These are phyloP conservation scores for Salinomyces thailandicus DNA, from an alignment of 2,329 filamentous ascomycete genomes.

Conservation along the genomic window DNA sequence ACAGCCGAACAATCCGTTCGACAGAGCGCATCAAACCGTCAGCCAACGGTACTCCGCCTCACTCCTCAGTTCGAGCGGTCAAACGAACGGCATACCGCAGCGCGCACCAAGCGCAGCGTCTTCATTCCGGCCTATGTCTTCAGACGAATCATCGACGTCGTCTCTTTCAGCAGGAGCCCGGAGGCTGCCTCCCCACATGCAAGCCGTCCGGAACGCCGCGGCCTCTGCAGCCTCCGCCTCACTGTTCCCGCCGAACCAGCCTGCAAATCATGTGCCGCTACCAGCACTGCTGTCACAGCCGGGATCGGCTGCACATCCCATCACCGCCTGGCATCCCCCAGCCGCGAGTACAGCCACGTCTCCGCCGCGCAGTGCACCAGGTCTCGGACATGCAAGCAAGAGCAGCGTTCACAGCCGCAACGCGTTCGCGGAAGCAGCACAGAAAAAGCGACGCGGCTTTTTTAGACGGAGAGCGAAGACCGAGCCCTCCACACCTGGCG, in stretches of 20 bases:
- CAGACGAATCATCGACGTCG: neutral
- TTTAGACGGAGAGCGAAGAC: constrained; percentile 13
- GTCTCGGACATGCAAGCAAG: constrained; percentile 7
- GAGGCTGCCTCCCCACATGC: constrained; percentile 23
- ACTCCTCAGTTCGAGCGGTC: constrained; percentile 16
- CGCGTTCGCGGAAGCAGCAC: constrained; percentile 16
- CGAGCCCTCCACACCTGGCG: constrained; percentile 6
- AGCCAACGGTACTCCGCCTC: constrained; percentile 18
- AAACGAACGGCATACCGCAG: constrained; percentile 6
- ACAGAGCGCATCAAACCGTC: constrained; percentile 1
- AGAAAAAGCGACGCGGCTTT: constrained; percentile 20
- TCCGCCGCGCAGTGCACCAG: constrained; percentile 1
- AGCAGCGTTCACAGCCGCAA: constrained; percentile 11
- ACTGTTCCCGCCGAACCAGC: constrained; percentile 19
- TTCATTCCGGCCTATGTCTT: constrained; percentile 4
- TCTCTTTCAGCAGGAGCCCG: constrained; percentile 2
- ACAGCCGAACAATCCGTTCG: constrained; percentile 5
- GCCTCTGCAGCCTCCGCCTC: constrained; percentile 14
- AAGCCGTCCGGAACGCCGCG: constrained; percentile 22
- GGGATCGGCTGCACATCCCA: constrained; percentile 22
- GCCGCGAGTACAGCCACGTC: constrained; percentile 13
- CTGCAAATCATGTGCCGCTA: constrained; percentile 20
- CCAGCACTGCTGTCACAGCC: constrained; percentile 11
- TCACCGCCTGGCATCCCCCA: constrained; percentile 27
- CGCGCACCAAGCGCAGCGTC: constrained; percentile 10